Evolutionary conservation across 768 basidiomycete species (phyloP).

Genomic region (Tricholoma terreum): DNA sequence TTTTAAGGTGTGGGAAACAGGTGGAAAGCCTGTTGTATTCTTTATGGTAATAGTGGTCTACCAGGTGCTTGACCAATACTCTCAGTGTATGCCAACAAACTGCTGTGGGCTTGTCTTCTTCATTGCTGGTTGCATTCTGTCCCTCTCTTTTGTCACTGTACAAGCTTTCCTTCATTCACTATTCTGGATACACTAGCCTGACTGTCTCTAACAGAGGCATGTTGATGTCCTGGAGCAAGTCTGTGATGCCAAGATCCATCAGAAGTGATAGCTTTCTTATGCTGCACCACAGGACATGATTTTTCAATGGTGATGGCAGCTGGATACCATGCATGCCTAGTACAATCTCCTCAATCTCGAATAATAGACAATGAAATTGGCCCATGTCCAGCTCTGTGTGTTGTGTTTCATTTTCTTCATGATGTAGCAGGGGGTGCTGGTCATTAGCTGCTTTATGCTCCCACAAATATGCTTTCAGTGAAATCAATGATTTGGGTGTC

Average conservation of each 20-base stretch:
- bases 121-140: no score
- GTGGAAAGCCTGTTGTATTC: not conserved
- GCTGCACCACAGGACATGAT: not conserved
- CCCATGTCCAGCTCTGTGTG: not conserved
- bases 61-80: not conserved
- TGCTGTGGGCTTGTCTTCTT: no score
- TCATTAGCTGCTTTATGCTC: not conserved
- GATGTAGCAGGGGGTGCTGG: not conserved
- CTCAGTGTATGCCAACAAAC: not conserved
- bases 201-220: no score
- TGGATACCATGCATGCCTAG: no score
- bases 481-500: no score
- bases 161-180: no score
- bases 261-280: not conserved
- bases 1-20: not conserved
- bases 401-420: not conserved
- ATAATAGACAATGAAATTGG: not conserved
- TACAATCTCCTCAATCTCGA: not conserved
- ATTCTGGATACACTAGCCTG: no score
- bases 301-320: no score
- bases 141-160: no score
- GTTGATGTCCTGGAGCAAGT: no score
- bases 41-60: not conserved
- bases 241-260: no score
- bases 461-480: not conserved